phyloP scores from a whole-genome alignment of 441 rosid genomes.

The Sinapis alba region DNA sequence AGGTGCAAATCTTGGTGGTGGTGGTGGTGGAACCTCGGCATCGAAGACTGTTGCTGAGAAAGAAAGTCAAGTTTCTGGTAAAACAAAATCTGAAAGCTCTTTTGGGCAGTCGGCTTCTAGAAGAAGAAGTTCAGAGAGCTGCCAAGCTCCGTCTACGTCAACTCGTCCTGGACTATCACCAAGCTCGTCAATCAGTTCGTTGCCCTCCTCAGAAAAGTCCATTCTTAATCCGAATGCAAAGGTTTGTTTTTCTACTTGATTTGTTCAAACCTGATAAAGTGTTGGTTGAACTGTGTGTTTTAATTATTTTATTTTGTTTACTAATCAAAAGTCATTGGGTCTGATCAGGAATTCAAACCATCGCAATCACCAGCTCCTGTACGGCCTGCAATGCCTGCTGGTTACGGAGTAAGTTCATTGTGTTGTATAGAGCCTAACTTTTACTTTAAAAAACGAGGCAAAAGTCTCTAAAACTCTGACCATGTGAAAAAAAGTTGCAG shows the following conservation, averaged over 20 bases:
- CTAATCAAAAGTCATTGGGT: conserved; percentile 21
- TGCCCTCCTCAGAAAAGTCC: neutral
- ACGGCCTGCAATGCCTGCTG: conserved; percentile 69
- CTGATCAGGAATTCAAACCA: conserved; percentile 86
- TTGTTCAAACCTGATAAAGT: conserved; percentile 11
- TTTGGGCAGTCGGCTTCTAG: neutral
- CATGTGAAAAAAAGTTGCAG: conserved; percentile 42
- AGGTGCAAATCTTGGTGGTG: conserved; percentile 37
- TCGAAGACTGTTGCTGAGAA: conserved; percentile 35
- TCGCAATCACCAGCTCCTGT: conserved; percentile 60
- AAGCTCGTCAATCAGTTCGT: neutral
- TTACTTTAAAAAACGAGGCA: neutral
- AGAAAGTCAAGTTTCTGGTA: neutral
- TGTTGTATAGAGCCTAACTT: neutral
- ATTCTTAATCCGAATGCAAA: neutral
- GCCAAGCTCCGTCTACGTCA: neutral
- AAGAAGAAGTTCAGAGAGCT: neutral
- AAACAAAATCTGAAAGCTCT: neutral
- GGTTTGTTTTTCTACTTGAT: neutral
- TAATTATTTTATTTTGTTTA: neutral
- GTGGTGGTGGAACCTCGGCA: conserved; percentile 42
- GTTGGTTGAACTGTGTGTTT: neutral
- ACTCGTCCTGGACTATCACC: neutral
- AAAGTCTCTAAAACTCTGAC: neutral
- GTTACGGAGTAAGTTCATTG: conserved; percentile 65